Conservation (phyloP, 176 grass and related monocot genomes). For the Lolium rigidum region DNA sequence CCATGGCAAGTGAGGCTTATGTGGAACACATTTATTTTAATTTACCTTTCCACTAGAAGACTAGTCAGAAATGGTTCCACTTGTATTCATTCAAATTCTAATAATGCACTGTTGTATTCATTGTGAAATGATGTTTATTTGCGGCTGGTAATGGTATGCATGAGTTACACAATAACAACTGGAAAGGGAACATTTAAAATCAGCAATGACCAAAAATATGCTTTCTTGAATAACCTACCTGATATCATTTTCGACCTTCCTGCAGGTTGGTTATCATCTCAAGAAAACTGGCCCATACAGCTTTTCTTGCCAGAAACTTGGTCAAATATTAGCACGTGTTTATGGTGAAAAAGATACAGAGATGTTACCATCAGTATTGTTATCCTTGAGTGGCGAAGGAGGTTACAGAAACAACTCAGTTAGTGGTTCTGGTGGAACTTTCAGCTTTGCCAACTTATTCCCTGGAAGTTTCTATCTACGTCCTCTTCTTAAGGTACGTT, state of each 20-base stretch:
- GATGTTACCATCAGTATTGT: constrained; percentile 75
- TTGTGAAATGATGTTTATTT: neutral
- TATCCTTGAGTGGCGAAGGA: constrained; percentile 95
- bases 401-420: constrained; percentile 97
- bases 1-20: constrained; percentile 4
- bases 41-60: constrained; percentile 15
- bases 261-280: constrained; percentile 82
- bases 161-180: constrained; percentile 25
- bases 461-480: constrained; percentile 96
- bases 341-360: constrained; percentile 65
- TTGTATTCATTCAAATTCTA: constrained; percentile 9
- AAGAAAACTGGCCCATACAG: constrained; percentile 70
- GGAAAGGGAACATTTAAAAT: constrained; percentile 14
- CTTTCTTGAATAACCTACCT: constrained; percentile 46
- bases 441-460: constrained; percentile 87
- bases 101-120: neutral
- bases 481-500: constrained; percentile 83
- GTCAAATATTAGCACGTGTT: constrained; percentile 75
- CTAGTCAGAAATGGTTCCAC: constrained; percentile 19
- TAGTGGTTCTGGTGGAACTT: constrained; percentile 76
- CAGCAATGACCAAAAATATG: constrained; percentile 7
- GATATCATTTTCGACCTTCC: constrained; percentile 33
- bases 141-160: neutral
- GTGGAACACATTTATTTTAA: constrained; percentile 23
- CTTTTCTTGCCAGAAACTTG: constrained; percentile 88